Conservation (phyloP, 1,284 basidiomycete genomes). For the Austropuccinia psidii region DNA sequence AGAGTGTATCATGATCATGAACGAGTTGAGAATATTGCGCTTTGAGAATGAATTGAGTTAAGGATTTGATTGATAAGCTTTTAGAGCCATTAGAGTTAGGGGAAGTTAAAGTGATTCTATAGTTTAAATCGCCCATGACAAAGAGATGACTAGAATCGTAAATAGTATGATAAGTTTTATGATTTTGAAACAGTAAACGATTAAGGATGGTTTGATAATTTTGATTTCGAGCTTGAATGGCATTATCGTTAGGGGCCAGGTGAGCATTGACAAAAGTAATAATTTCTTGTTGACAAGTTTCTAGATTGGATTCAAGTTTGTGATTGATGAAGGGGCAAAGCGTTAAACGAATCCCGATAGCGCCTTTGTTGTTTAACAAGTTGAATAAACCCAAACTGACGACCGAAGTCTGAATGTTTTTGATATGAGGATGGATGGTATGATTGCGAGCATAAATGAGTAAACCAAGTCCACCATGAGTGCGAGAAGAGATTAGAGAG, state of each 20-base stretch:
- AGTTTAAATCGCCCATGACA: slow-evolving; percentile 48
- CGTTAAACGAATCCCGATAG: slow-evolving; percentile 71
- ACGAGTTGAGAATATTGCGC: slow-evolving; percentile 49
- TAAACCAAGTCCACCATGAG: slow-evolving; percentile 22
- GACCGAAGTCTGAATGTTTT: not conserved
- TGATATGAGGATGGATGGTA: slow-evolving; percentile 6
- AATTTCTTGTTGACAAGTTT: slow-evolving; percentile 33
- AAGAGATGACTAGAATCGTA: slow-evolving; percentile 48
- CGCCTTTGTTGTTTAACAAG: slow-evolving; percentile 88
- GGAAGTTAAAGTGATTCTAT: slow-evolving; percentile 44
- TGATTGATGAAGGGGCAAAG: not conserved
- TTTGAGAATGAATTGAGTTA: slow-evolving; percentile 41
- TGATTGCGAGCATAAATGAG: slow-evolving; percentile 30
- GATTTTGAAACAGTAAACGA: slow-evolving; percentile 62
- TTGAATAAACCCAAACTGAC: slow-evolving; percentile 43
- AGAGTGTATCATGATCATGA: slow-evolving; percentile 69
- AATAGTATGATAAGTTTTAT: slow-evolving; percentile 37
- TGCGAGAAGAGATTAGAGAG: slow-evolving; percentile 1
- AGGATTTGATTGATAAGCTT: slow-evolving; percentile 49
- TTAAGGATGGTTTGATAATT: slow-evolving; percentile 74
- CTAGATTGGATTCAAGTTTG: slow-evolving; percentile 7
- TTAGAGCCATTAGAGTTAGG: not conserved
- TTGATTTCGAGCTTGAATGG: slow-evolving; percentile 62
- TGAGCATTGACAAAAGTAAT: slow-evolving; percentile 84
- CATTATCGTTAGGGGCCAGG: slow-evolving; percentile 70